Conservation (phyloP, 2,329 filamentous ascomycete genomes). For the Cladorrhinum sp. region DNA sequence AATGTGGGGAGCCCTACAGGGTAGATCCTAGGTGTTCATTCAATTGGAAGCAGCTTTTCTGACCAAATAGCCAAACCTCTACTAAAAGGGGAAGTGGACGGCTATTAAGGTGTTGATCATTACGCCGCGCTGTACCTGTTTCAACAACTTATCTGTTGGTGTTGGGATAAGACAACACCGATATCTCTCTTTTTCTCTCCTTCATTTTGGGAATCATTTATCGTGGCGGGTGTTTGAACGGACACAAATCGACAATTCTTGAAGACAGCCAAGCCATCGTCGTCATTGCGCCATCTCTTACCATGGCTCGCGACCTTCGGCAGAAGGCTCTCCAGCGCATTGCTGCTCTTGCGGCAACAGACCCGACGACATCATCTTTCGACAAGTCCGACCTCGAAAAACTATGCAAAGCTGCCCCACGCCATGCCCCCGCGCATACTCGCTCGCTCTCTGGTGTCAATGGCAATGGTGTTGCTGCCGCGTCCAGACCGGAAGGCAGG, state of each 20-base stretch:
- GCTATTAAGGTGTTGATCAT: constrained; percentile 8
- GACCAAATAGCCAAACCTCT: background rate
- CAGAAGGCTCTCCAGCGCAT: constrained; percentile 64
- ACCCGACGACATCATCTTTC: constrained; percentile 50
- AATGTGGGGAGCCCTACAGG: background rate
- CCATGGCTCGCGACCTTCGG: constrained; percentile 56
- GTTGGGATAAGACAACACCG: background rate
- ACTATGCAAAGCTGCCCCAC: constrained; percentile 57
- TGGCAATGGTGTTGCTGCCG: constrained; percentile 37
- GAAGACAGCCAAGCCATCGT: background rate
- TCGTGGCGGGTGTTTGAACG: background rate
- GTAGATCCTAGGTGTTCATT: background rate
- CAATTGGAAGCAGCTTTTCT: background rate
- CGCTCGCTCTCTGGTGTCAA: constrained; percentile 46
- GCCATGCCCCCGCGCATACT: constrained; percentile 44
- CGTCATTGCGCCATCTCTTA: constrained; percentile 8
- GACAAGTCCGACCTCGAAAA: constrained; percentile 63
- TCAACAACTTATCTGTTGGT: constrained; percentile 2
- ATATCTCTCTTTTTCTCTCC: background rate
- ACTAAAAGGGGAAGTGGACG: constrained; percentile 7
- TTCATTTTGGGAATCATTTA: background rate
- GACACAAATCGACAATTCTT: background rate
- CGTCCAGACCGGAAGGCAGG: constrained; percentile 40
- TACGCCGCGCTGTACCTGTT: constrained; percentile 1
- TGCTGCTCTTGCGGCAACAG: constrained; percentile 58